phyloP scores from a whole-genome alignment of 257 asterid species.

The Craterostigma plantagineum region DNA sequence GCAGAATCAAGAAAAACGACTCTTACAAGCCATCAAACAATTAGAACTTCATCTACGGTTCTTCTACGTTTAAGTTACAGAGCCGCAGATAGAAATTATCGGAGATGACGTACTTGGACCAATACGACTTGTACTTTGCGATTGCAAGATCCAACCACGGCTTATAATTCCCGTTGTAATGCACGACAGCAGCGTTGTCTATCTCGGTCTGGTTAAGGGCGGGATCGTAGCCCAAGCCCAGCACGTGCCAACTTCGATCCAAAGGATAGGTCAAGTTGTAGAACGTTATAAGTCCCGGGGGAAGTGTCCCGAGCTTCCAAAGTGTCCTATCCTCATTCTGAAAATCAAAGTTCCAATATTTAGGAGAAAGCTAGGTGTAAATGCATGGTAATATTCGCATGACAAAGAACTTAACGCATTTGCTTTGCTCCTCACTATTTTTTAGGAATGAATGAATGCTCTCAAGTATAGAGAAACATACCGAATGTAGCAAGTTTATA shows the following conservation, averaged over 20 bases:
- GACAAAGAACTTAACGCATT: too few species aligned
- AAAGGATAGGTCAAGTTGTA: conserved; percentile 77
- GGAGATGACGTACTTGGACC: conserved; percentile 59
- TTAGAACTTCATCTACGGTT: too few species aligned
- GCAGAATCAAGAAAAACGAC: too few species aligned
- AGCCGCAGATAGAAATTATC: conserved; percentile 49
- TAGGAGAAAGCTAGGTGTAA: too few species aligned
- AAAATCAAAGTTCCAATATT: too few species aligned
- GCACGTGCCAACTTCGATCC: conserved; percentile 81
- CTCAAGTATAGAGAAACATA: too few species aligned
- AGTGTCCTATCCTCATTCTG: conserved; percentile 89
- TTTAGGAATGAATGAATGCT: too few species aligned
- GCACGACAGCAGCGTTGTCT: conserved; percentile 78
- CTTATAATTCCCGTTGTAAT: conserved; percentile 84
- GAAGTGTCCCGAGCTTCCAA: conserved; percentile 93
- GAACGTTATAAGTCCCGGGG: conserved; percentile 87
- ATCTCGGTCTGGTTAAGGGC: conserved; percentile 77
- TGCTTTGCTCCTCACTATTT: too few species aligned
- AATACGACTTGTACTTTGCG: conserved; percentile 62
- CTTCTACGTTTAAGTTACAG: conserved; percentile 16
- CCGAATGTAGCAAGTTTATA: not conserved
- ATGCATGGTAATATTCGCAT: too few species aligned
- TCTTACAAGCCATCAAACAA: too few species aligned
- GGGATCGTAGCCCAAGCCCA: conserved; percentile 95
- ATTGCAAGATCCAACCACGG: conserved; percentile 97